Percentiles rank a stretch among this genome's conserved stretches.
These are phyloP conservation scores for Melaleuca alternifolia DNA, from an alignment of 345 rosid genomes.

Conservation along the genomic window DNA sequence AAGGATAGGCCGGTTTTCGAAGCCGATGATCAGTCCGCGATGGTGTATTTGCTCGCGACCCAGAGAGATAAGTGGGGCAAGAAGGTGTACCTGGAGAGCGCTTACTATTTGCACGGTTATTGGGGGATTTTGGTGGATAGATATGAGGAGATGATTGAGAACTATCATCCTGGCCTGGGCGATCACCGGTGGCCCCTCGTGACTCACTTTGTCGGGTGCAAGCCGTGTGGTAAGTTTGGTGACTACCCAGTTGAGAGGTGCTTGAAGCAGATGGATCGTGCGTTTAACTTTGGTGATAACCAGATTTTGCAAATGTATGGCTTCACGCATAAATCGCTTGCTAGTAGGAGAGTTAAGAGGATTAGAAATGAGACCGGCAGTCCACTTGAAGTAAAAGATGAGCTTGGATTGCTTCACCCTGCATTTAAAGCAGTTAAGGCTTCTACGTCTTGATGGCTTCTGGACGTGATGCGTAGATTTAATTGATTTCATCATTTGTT, in stretches of 20 bases:
- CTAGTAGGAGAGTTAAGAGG: constrained; percentile 31
- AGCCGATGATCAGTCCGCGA: constrained; percentile 60
- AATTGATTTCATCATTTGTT: background rate
- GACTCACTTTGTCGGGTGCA: constrained; percentile 59
- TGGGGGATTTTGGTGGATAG: constrained; percentile 59
- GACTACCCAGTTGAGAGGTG: constrained; percentile 56
- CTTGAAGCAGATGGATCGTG: constrained; percentile 59
- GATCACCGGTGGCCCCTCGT: constrained; percentile 61
- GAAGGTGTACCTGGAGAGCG: constrained; percentile 43
- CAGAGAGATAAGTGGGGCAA: constrained; percentile 46
- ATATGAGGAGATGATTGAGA: constrained; percentile 60
- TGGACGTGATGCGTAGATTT: background rate
- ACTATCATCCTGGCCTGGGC: constrained; percentile 49
- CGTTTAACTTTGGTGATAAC: constrained; percentile 52
- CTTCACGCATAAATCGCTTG: constrained; percentile 25
- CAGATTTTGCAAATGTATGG: constrained; percentile 53
- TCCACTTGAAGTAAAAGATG: constrained; percentile 28
- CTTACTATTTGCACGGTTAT: constrained; percentile 49
- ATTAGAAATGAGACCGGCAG: constrained; percentile 29
- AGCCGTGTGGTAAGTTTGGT: constrained; percentile 60
- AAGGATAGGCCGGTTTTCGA: constrained; percentile 48
- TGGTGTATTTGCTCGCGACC: constrained; percentile 43
- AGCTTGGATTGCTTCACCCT: constrained; percentile 33
- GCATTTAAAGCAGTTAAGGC: constrained; percentile 24
- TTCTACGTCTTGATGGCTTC: constrained; percentile 1